Percentiles rank a stretch among this genome's conserved stretches.
phyloP scores from a whole-genome alignment of 2,329 filamentous ascomycete genomes.

The Alternaria infectoria region DNA sequence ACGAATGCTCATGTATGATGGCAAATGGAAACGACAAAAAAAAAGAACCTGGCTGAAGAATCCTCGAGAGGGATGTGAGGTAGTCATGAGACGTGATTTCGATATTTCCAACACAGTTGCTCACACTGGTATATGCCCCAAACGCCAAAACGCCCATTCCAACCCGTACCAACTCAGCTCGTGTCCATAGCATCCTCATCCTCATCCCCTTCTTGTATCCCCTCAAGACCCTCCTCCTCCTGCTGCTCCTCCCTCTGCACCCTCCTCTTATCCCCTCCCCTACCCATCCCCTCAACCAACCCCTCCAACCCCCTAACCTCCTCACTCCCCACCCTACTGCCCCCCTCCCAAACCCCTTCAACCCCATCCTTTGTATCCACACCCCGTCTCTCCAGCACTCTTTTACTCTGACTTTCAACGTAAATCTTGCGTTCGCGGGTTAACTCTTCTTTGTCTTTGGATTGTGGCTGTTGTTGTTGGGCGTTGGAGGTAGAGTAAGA shows the following conservation, averaged over 20 bases:
- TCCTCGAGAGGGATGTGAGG: accelerated
- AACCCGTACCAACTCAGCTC: slow-evolving; percentile 4
- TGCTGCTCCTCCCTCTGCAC: not conserved
- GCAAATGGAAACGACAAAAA: not conserved
- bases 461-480: slow-evolving; percentile 7
- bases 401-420: slow-evolving; percentile 77
- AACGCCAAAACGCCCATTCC: not conserved
- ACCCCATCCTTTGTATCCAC: slow-evolving; percentile 60
- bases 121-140: not conserved
- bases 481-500: no score
- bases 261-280: not conserved
- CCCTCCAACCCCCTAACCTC: slow-evolving; percentile 43
- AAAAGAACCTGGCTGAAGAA: not conserved
- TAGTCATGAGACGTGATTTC: not conserved
- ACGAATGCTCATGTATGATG: not conserved
- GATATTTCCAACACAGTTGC: not conserved
- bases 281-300: slow-evolving; percentile 25
- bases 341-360: slow-evolving; percentile 37
- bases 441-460: slow-evolving; percentile 53
- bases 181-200: slow-evolving; percentile 35
- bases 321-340: slow-evolving; percentile 26
- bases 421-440: slow-evolving; percentile 78
- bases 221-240: slow-evolving; percentile 10
- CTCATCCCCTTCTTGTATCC: not conserved
- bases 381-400: slow-evolving; percentile 77